Conservation (phyloP, 1,284 basidiomycete genomes). For the Trichosporon coremiiforme region DNA sequence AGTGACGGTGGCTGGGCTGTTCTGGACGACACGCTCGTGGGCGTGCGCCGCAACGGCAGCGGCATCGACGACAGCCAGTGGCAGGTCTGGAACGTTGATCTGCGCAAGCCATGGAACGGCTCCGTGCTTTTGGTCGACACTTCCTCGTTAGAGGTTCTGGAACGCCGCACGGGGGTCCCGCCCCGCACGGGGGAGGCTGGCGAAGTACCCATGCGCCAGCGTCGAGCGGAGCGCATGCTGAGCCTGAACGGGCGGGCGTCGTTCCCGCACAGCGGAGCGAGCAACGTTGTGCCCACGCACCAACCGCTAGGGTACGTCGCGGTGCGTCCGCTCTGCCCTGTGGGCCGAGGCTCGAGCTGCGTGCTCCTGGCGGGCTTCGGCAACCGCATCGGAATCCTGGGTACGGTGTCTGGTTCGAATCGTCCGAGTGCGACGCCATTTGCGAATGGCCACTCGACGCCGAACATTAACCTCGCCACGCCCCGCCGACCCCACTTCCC, state of each 20-base stretch:
- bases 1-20: conserved; percentile 35
- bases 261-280: conserved; percentile 37
- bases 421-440: not conserved
- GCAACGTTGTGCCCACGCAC: conserved; percentile 40
- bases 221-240: conserved; percentile 45
- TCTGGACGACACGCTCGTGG: conserved; percentile 35
- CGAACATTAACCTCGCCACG: not conserved
- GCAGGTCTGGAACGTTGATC: conserved; percentile 46
- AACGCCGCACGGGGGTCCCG: conserved; percentile 23
- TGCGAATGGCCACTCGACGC: not conserved
- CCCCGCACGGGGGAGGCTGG: conserved; percentile 20
- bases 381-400: conserved; percentile 46
- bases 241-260: conserved; percentile 45
- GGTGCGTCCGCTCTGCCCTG: conserved; percentile 35
- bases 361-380: conserved; percentile 44
- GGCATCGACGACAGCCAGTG: conserved; percentile 50
- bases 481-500: conserved; percentile 3
- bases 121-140: conserved; percentile 38
- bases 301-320: conserved; percentile 43
- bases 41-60: conserved; percentile 35
- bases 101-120: conserved; percentile 44
- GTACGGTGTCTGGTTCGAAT: conserved; percentile 1
- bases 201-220: conserved; percentile 37
- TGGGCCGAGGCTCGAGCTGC: conserved; percentile 23
- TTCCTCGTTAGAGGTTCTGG: conserved; percentile 31